Base-by-base conservation (phyloP, 257 asterid genomes). In the Salvia splendens region DNA sequence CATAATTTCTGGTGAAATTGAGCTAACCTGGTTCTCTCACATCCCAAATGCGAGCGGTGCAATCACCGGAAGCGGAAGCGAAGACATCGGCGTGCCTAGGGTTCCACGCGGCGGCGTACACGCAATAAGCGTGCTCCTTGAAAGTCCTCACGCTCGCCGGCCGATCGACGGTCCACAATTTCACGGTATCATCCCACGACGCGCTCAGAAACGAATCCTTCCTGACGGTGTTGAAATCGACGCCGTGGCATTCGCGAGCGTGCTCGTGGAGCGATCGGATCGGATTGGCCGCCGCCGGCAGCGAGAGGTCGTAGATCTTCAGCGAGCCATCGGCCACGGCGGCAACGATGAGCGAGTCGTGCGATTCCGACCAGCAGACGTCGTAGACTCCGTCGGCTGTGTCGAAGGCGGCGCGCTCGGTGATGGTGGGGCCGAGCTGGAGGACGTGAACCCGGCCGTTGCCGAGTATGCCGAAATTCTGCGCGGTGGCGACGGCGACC, bases 361-460 rank as follows among this genome's bases (percentile, higher is more conserved):
- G 99, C 12, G 99, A 89, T 67, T 93, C 99, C 33, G 99, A 88
- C 96, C 97, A 93, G 81, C 96, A 90, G 12, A 92, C 77, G 69
- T 93, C 97, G 81, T 90, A 93, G 33, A 90, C 94, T 12, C 97
- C 96, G 75, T 93, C 97, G 61, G 99, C 90, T 5, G 99, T 93
- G 69, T 93, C 99, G 83, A 85, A 93, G 75, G 97, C 61, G 66
- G 84, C 76, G 69, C 87, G 73, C 36, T 88, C 95, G 2, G 92
- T 73, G 78, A 93, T 64, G n/a, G 82, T 20, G 20, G 96, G 89
- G 5, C 85, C 81, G 60, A 90, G 83, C 74, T 88, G 88, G 77
- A 93, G 92, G 71, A 90, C 84, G 84, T 93, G 99, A 72, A 93
- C 61, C 40, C 97, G 95, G 78, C 97, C 99, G 84, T 90, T 93